Conservation (phyloP, 2,329 filamentous ascomycete species). For the Paecilomyces variotii region DNA sequence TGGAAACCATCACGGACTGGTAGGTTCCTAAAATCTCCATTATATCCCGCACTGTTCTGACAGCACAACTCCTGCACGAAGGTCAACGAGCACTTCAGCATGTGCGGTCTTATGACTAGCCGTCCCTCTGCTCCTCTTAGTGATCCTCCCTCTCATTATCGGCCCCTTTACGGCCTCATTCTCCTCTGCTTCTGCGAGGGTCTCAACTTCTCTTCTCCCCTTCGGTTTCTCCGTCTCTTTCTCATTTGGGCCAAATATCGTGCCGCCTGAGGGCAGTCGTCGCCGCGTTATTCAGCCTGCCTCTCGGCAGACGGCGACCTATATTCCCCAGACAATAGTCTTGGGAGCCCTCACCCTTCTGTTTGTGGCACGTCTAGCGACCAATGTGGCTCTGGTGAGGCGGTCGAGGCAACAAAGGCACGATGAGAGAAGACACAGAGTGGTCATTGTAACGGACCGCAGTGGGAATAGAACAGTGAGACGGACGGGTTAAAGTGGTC, state of each 20-base stretch:
- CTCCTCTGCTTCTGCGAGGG: conserved; percentile 14
- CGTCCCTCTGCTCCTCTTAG: conserved; percentile 29
- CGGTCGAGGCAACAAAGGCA: conserved; percentile 14
- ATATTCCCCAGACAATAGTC: conserved; percentile 25
- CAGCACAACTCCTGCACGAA: background rate
- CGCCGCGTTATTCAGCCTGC: background rate
- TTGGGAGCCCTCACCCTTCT: conserved; percentile 23
- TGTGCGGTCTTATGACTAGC: conserved; percentile 37
- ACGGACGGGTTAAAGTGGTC: background rate
- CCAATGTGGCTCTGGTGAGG: conserved; percentile 20
- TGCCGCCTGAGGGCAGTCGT: conserved; percentile 1
- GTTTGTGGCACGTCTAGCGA: conserved; percentile 21
- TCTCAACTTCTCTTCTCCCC: conserved; percentile 25
- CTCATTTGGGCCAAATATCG: conserved; percentile 17
- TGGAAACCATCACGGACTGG: conserved; percentile 62
- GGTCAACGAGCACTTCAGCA: conserved; percentile 7
- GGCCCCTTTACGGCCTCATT: conserved; percentile 14
- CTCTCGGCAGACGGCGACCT: conserved; percentile 11
- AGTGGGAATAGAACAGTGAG: background rate
- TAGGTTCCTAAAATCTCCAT: conserved; percentile 39
- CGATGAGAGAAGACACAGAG: conserved; percentile 7
- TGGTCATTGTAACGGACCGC: background rate
- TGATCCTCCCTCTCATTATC: conserved; percentile 20
- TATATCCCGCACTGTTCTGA: background rate
- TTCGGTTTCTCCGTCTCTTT: conserved; percentile 30